Evolutionary conservation across 495 filamentous ascomycete genomes (phyloP), one percentile per base, ranked within the genome.

Genomic region (Trichoderma gamsii): DNA sequence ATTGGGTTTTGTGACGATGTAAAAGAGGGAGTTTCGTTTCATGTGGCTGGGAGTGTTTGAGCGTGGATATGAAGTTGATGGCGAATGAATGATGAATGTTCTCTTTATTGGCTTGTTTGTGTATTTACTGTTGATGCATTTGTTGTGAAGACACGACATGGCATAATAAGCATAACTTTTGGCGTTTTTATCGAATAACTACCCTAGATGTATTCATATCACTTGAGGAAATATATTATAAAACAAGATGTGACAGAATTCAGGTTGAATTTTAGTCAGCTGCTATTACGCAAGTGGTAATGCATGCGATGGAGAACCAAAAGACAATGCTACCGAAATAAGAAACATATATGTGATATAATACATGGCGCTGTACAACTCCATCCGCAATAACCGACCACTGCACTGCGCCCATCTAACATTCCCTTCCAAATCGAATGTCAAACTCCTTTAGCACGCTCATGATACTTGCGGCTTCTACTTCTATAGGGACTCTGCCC

Each of bases 401-500:
- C 27, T 25, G 6, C 61, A 1, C 61, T 41, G 23, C 61, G 61
- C 61, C 27, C 11, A 32, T 23, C 13, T 23, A 65, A 43, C 63
- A 61, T 25, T 61, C 56, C 4, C 56, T 25, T 43, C 87, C 88
- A 76, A 96, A 96, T 49, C 92, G 76, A 46, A 91, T 84, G 73
- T 96, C 92, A 73, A 96, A 92, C 68, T 88, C 88, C 70, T 89
- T 91, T 67, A 96, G 75, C 38, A 95, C 91, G 49, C 88, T 87
- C 88, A 94, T 92, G 32, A 96, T 91, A 74, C 89, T 93, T 5
- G 90, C 91, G 1, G 92, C 90, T 73, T 96, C 91, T 11, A 96
- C 88, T 73, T 94, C 90, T 71, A 92, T 86, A 7, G 90, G 88
- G 25, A 83, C 84, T 68, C 87, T 81, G 38, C 49, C 23, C 23